These are phyloP conservation scores for Septoria petroselini DNA, from an alignment of 2,329 filamentous ascomycete genomes.

Conservation along the genomic window DNA sequence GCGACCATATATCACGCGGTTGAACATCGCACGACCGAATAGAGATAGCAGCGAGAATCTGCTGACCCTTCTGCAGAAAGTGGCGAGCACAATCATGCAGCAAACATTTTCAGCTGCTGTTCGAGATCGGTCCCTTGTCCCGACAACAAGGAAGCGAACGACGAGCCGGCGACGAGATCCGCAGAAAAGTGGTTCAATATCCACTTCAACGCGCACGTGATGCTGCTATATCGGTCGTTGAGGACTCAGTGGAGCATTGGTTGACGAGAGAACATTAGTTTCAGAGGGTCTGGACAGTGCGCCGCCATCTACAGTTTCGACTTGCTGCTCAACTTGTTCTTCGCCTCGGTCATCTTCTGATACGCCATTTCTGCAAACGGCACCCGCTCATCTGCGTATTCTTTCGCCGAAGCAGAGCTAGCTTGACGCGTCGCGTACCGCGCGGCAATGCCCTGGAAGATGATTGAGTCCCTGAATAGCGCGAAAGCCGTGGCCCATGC, in stretches of 20 bases:
- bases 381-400: conserved; percentile 65
- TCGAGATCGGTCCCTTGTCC: conserved; percentile 10
- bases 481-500: conserved; percentile 64
- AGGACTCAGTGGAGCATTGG: conserved; percentile 1
- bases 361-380: conserved; percentile 77
- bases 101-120: not conserved
- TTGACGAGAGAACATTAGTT: conserved; percentile 14
- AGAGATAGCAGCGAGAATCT: conserved; percentile 3
- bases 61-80: conserved; percentile 9
- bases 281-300: not conserved
- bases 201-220: conserved; percentile 3
- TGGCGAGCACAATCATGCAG: conserved; percentile 14
- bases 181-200: not conserved
- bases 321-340: conserved; percentile 35
- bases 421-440: conserved; percentile 80
- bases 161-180: conserved; percentile 1
- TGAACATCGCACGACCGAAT: not conserved
- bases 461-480: conserved; percentile 57
- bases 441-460: conserved; percentile 87
- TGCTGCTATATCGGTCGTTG: conserved; percentile 11
- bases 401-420: conserved; percentile 74
- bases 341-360: conserved; percentile 58
- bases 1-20: conserved; percentile 10
- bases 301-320: conserved; percentile 25
- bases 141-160: conserved; percentile 5